phyloP scores from a whole-genome alignment of 148 eudicot genomes.

The Beta vulgaris region DNA sequence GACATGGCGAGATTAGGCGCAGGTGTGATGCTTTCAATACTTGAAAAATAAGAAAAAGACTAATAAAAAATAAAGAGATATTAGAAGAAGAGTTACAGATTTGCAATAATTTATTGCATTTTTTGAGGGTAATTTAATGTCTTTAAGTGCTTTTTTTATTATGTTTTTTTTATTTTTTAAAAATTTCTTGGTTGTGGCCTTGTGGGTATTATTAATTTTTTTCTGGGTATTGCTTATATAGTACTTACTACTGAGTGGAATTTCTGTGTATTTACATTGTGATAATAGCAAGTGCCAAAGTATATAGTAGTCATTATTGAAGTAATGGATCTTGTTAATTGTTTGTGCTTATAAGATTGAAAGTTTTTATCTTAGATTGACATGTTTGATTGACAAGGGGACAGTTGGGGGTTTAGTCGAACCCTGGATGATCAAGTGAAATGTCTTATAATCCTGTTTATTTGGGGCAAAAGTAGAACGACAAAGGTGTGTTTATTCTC shows the following conservation, averaged over 20 bases:
- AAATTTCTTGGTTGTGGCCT: neutral
- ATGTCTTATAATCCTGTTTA: too few species aligned
- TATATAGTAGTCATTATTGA: too few species aligned
- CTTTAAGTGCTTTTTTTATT: neutral
- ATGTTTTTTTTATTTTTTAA: neutral
- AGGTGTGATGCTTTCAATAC: conserved; percentile 75
- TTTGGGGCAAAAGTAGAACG: too few species aligned
- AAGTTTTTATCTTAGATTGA: too few species aligned
- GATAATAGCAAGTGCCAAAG: neutral
- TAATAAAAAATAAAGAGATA: neutral
- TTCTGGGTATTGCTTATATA: neutral
- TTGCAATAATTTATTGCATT: neutral
- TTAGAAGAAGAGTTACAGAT: neutral
- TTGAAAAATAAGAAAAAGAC: neutral
- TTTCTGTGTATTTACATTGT: conserved; percentile 8
- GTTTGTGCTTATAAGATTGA: too few species aligned
- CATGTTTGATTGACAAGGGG: too few species aligned
- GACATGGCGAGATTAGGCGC: conserved; percentile 65
- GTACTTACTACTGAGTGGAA: neutral
- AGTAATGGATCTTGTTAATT: too few species aligned
- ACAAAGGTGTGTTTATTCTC: too few species aligned
- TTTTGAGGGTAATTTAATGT: neutral
- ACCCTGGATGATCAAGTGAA: too few species aligned
- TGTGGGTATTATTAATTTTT: neutral
- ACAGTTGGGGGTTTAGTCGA: too few species aligned